Base-by-base conservation (phyloP, 2,329 filamentous ascomycete species). In the Cladosporium colombiae region DNA sequence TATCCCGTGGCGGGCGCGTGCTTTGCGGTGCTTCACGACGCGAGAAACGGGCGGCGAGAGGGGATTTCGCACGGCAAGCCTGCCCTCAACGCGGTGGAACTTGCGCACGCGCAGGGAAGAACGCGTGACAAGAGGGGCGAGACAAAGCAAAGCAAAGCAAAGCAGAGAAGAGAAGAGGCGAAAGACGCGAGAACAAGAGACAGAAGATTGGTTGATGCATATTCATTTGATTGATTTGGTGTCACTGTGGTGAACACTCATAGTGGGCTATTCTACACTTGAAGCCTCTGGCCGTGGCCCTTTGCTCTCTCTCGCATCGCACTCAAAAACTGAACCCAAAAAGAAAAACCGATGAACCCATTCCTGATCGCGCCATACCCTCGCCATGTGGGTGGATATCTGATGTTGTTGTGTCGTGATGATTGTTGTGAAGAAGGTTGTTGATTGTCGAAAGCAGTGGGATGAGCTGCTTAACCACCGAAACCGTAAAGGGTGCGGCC, bases 401-500 rank as follows among this genome's bases (percentile, higher is more conserved):
- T 72, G 68, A 69, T 72, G 71, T 73, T 67, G 73, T 72, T 71
- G 31, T 25, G 56, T 59, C 25, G 31, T 74, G 72, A 68, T 68
- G 65, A 64, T 66, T 69, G 40, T 46, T 10, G 55, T 62, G 68
- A 70, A 70, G 50, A 49, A 66, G 66, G 56, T 59, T 40, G 56
- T 6, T 59, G 3, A 13, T 58, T 59, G 56, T 59, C 56, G 65
- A 71, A 67, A 67, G 62, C 58, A 59, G 65, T 66, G 66, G 65
- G 65, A 65, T 27, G 69, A 74, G 66, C 64, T 71, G 75, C 71
- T 76, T 81, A 89, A 84, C 86, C 87, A 82, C 87, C 87, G 82
- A 89, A 89, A 82, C 86, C 86, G 81, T 89, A 89, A 50, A 89
- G 85, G 73, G 86, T 89, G 68, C 85, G 84, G 77, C 85, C 85